Evolutionary conservation across 2,329 filamentous ascomycete species (phyloP).

Genomic region (Sclerotiophoma versabilis): DNA sequence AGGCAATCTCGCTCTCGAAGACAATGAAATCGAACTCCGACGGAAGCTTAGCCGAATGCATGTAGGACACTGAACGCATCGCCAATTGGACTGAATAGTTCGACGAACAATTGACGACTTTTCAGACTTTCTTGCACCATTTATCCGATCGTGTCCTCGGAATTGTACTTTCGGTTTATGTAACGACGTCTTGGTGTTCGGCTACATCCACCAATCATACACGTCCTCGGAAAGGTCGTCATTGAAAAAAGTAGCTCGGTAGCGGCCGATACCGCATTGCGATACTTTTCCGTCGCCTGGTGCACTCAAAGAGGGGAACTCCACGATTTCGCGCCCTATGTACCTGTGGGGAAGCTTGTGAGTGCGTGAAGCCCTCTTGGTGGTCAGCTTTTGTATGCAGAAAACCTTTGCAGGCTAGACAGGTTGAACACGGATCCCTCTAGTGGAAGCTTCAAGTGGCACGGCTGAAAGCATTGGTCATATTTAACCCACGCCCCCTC

Average conservation of each 20-base stretch:
- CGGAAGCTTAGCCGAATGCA: slow-evolving; percentile 10
- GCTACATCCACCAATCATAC: slow-evolving; percentile 23
- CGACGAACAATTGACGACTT: background rate
- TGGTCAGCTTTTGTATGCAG: background rate
- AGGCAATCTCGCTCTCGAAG: slow-evolving; percentile 23
- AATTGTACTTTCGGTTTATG: slow-evolving; percentile 1
- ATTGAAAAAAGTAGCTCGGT: slow-evolving; percentile 16
- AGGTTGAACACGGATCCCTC: background rate
- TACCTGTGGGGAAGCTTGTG: background rate
- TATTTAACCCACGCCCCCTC: slow-evolving; percentile 23
- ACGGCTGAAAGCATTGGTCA: slow-evolving; percentile 19
- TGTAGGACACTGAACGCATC: background rate
- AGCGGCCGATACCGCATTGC: slow-evolving; percentile 32
- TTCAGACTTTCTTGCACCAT: background rate
- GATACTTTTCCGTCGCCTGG: slow-evolving; percentile 19
- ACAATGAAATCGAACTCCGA: slow-evolving; percentile 21
- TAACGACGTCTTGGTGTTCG: slow-evolving; percentile 18
- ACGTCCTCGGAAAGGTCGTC: slow-evolving; percentile 4
- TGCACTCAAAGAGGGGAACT: background rate
- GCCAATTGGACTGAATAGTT: background rate
- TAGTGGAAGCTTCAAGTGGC: slow-evolving; percentile 11
- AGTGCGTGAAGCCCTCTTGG: background rate
- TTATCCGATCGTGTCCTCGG: background rate
- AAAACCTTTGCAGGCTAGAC: slow-evolving; percentile 6
- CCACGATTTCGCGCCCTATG: slow-evolving; percentile 6